Percentiles rank a stretch among this genome's conserved stretches.
Evolutionary conservation across 1,284 basidiomycete genomes (phyloP).

Genomic region (Trichosporon sp.): DNA sequence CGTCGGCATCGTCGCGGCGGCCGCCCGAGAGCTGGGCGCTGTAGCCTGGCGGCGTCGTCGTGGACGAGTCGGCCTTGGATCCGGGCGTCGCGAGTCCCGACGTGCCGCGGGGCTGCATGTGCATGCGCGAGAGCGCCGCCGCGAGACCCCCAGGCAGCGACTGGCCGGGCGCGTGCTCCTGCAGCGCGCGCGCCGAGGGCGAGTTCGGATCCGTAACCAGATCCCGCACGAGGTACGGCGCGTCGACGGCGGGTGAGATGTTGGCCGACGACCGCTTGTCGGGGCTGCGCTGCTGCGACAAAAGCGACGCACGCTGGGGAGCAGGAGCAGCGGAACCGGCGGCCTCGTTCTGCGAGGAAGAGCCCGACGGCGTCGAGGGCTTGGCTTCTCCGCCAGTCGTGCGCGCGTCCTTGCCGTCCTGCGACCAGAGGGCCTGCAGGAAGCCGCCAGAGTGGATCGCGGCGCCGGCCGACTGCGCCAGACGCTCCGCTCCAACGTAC

Average conservation of each 20-base stretch:
- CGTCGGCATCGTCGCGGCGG: slow-evolving; percentile 32
- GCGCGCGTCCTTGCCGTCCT: slow-evolving; percentile 51
- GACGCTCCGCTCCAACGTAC: slow-evolving; percentile 38
- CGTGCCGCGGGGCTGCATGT: slow-evolving; percentile 42
- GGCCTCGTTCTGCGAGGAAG: slow-evolving; percentile 29
- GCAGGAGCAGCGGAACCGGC: slow-evolving; percentile 24
- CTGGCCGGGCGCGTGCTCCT: slow-evolving; percentile 55
- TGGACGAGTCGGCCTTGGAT: background rate
- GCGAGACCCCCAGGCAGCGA: slow-evolving; percentile 55
- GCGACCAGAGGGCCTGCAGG: slow-evolving; percentile 52
- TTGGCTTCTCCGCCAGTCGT: slow-evolving; percentile 23
- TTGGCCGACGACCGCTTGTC: slow-evolving; percentile 24
- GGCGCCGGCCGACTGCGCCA: slow-evolving; percentile 54
- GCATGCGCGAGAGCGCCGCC: slow-evolving; percentile 53
- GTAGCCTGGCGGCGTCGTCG: slow-evolving; percentile 20
- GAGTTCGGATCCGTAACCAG: slow-evolving; percentile 41
- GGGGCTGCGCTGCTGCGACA: slow-evolving; percentile 45
- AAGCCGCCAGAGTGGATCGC: slow-evolving; percentile 48
- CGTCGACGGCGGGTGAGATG: slow-evolving; percentile 33
- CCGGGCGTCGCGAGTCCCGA: slow-evolving; percentile 24
- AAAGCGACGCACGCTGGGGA: slow-evolving; percentile 39
- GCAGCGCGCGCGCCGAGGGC: slow-evolving; percentile 46
- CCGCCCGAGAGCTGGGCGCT: background rate
- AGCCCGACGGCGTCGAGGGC: slow-evolving; percentile 5
- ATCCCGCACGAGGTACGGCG: slow-evolving; percentile 41